Evolutionary conservation across 2,329 filamentous ascomycete genomes (phyloP).

Genomic region (Aspergillus uvarum): DNA sequence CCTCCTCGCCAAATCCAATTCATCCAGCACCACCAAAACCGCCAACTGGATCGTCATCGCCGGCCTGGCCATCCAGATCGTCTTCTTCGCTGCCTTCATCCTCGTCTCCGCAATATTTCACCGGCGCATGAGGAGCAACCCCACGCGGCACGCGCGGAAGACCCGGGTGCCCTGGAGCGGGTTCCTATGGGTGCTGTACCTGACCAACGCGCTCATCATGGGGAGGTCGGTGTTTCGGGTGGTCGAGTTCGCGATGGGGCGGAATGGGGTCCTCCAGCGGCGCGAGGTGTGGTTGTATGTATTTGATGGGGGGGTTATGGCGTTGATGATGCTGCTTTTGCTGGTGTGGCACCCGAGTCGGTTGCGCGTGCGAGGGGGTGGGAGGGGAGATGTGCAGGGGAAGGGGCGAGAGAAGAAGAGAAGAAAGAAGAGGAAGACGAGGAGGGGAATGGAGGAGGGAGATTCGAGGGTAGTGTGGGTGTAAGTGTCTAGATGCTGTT

Average conservation of each 20-base stretch:
- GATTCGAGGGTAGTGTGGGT: too few relatives aligned
- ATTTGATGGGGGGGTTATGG: not conserved
- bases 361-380: too few relatives aligned
- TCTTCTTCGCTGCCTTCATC: not conserved
- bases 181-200: not conserved
- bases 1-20: not conserved
- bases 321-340: not conserved
- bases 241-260: not conserved
- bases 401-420: too few relatives aligned
- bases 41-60: not conserved
- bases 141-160: not conserved
- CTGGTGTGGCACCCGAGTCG: not conserved
- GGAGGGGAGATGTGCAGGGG: too few relatives aligned
- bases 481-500: too few relatives aligned
- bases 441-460: not conserved
- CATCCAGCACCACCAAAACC: not conserved
- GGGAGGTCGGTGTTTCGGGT: not conserved
- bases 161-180: not conserved
- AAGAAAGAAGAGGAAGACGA: not conserved
- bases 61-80: not conserved
- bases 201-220: not conserved
- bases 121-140: not conserved
- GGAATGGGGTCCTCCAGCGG: not conserved
- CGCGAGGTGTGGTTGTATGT: conserved; percentile 1
- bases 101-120: not conserved